These are phyloP conservation scores for Digitaria exilis DNA, from an alignment of 202 grass and related monocot genomes.

Conservation along the genomic window DNA sequence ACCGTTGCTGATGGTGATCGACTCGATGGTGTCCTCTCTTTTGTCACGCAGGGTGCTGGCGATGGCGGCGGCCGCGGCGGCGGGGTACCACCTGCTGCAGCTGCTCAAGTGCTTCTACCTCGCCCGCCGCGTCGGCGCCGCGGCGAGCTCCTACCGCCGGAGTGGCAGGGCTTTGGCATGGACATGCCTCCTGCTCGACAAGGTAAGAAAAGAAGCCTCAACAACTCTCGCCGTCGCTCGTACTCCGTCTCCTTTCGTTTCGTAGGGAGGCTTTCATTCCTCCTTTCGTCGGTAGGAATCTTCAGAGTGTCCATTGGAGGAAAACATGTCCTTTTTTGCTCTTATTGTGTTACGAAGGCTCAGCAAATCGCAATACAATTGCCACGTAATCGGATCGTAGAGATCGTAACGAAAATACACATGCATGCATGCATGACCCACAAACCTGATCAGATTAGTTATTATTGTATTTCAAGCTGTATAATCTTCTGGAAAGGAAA, in stretches of 20 bases:
- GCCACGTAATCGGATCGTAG: background rate
- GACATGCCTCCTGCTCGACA: slow-evolving; percentile 66
- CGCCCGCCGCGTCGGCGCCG: slow-evolving; percentile 30
- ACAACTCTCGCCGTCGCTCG: background rate
- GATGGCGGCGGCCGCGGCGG: slow-evolving; percentile 38
- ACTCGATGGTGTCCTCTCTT: too few species aligned
- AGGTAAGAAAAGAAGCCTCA: slow-evolving; percentile 60
- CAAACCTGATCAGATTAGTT: background rate
- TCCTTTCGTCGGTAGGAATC: background rate
- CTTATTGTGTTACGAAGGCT: background rate
- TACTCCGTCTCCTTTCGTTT: background rate
- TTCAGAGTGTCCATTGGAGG: background rate
- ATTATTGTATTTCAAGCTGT: background rate
- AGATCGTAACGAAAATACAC: background rate
- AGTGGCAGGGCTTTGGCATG: slow-evolving; percentile 47
- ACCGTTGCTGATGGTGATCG: too few species aligned
- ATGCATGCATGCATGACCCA: background rate
- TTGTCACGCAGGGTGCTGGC: slow-evolving; percentile 65
- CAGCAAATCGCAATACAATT: background rate
- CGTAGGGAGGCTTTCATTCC: background rate
- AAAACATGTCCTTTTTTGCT: background rate
- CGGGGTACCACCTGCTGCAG: slow-evolving; percentile 73
- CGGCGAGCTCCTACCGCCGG: slow-evolving; percentile 47
- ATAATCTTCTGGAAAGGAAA: background rate
- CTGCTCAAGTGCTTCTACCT: slow-evolving; percentile 66